Evolutionary conservation across 1,139 yeast genomes (phyloP).

Genomic region (Magnusiomyces suaveolens): DNA sequence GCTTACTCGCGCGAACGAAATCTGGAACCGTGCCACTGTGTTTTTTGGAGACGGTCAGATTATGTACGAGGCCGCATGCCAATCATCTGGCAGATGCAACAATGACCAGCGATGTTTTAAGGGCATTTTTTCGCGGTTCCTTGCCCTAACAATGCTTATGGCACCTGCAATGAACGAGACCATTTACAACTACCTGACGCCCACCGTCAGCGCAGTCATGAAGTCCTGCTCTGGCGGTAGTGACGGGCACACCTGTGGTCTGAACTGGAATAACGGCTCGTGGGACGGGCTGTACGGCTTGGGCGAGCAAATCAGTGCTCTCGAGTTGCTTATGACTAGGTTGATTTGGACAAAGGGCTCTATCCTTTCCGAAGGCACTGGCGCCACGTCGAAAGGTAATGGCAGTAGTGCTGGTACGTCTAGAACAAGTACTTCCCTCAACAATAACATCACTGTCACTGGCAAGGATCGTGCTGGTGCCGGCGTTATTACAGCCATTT

Average conservation of each 20-base stretch:
- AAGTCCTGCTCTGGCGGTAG: slow-evolving; percentile 73
- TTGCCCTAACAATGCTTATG: slow-evolving; percentile 42
- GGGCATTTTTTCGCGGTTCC: slow-evolving; percentile 66
- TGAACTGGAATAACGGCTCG: slow-evolving; percentile 58
- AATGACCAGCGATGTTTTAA: slow-evolving; percentile 87
- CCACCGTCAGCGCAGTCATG: slow-evolving; percentile 74
- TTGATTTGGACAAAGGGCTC: slow-evolving; percentile 34
- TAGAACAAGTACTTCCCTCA: slow-evolving; percentile 8
- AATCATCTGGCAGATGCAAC: slow-evolving; percentile 51
- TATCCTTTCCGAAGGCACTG: slow-evolving; percentile 38
- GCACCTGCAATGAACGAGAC: slow-evolving; percentile 11
- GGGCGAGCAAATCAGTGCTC: slow-evolving; percentile 87
- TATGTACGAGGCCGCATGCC: slow-evolving; percentile 80
- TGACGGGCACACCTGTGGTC: slow-evolving; percentile 86
- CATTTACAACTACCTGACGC: slow-evolving; percentile 44
- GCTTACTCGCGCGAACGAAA: slow-evolving; percentile 41
- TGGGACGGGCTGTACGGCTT: slow-evolving; percentile 83
- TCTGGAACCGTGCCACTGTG: slow-evolving; percentile 39
- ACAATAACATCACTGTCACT: slow-evolving; percentile 4
- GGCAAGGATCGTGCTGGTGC: slow-evolving; percentile 80
- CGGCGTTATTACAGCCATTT: slow-evolving; percentile 65
- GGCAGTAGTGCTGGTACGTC: slow-evolving; percentile 27
- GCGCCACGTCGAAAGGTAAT: slow-evolving; percentile 39
- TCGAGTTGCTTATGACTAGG: slow-evolving; percentile 60
- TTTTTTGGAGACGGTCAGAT: slow-evolving; percentile 49